These are phyloP conservation scores for Penicillium robsamsonii DNA, from an alignment of 495 filamentous ascomycete genomes.

Conservation along the genomic window DNA sequence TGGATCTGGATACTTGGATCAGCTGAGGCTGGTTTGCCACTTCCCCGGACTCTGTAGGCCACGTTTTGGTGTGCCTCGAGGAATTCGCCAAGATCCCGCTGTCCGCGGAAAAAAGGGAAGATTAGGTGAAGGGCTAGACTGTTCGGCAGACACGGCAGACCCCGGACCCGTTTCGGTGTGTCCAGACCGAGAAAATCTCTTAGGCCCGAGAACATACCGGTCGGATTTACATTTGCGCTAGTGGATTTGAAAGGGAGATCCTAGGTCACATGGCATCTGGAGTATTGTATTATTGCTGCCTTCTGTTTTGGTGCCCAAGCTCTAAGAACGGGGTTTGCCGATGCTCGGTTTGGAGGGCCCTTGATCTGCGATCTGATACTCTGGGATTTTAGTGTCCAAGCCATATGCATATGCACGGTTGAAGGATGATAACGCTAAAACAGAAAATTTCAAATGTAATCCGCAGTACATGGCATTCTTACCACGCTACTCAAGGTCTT, in stretches of 20 bases:
- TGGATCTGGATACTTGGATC: conserved; percentile 7
- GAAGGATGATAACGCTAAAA: conserved; percentile 2
- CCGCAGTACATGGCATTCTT: neutral
- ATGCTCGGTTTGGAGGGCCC: neutral
- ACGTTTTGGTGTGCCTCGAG: conserved; percentile 4
- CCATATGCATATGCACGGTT: conserved; percentile 7
- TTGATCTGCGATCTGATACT: conserved; percentile 11
- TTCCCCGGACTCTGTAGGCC: conserved; percentile 11
- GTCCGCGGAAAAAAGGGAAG: neutral
- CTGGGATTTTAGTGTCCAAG: neutral
- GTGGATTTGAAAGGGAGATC: neutral
- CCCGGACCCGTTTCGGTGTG: conserved; percentile 20
- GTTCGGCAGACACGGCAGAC: conserved; percentile 20
- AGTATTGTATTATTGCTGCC: neutral
- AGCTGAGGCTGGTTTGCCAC: conserved; percentile 13
- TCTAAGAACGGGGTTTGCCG: neutral
- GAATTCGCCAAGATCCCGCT: neutral
- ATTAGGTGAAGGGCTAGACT: conserved; percentile 15
- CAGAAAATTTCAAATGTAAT: neutral
- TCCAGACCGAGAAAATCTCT: conserved; percentile 11
- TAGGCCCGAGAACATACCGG: conserved; percentile 8
- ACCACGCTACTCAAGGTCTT: neutral
- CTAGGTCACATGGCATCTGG: conserved; percentile 1
- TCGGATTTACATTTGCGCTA: conserved; percentile 2
- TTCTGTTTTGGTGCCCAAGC: neutral